These are phyloP conservation scores for Saccharum hybrid DNA, from an alignment of 202 grass and related monocot genomes.

Conservation along the genomic window DNA sequence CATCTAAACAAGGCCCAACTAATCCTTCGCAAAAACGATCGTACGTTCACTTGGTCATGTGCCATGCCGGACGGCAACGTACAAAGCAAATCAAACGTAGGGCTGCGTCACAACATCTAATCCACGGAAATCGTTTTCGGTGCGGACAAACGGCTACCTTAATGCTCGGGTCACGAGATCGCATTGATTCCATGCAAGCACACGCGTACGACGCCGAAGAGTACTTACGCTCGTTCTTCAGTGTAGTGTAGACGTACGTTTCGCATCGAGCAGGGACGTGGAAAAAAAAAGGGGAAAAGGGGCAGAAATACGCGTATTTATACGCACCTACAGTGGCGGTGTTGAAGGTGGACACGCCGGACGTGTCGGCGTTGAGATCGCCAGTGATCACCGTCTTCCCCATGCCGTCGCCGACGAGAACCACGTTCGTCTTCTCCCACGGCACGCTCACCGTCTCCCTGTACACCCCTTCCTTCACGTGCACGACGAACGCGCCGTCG, in stretches of 20 bases:
- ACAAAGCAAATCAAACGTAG: neutral
- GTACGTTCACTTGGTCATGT: constrained; percentile 19
- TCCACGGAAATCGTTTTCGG: constrained; percentile 45
- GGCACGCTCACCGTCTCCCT: constrained; percentile 76
- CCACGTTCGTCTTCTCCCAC: constrained; percentile 84
- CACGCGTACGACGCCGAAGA: constrained; percentile 11
- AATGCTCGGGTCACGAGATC: constrained; percentile 36
- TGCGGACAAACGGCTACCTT: constrained; percentile 27
- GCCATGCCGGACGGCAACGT: constrained; percentile 20
- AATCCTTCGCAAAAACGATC: neutral
- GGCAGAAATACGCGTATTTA: neutral
- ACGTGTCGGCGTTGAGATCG: constrained; percentile 68
- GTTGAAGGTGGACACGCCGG: constrained; percentile 85
- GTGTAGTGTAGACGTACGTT: neutral
- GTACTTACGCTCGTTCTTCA: neutral
- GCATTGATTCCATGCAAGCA: constrained; percentile 35
- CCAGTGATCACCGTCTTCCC: constrained; percentile 80
- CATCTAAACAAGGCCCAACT: too few species aligned
- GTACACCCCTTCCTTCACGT: constrained; percentile 81
- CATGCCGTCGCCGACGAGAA: constrained; percentile 80
- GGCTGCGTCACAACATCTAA: neutral
- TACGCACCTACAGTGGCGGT: constrained; percentile 85
- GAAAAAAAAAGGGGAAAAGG: neutral
- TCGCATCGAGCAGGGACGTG: neutral
- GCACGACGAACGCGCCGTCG: constrained; percentile 55